Conservation (phyloP, 208 protist species). For the Balamuthia mandrillaris region DNA sequence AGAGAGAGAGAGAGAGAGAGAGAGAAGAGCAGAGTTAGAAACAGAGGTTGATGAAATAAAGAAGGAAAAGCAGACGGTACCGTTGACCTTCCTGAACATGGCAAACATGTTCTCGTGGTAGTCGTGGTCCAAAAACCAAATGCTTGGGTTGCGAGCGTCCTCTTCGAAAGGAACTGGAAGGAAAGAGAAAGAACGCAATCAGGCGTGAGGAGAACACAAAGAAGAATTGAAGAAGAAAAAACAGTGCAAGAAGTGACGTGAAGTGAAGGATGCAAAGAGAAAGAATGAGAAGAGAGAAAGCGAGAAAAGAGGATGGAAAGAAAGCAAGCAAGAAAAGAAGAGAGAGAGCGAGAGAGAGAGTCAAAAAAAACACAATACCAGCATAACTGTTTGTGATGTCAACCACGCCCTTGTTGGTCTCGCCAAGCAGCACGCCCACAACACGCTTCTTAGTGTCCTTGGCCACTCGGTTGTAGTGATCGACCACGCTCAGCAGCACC, state of each 20-base stretch:
- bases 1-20: neutral
- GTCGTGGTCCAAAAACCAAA: slow-evolving; percentile 98
- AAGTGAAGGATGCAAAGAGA: neutral
- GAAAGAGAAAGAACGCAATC: neutral
- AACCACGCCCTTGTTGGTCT: slow-evolving; percentile 71
- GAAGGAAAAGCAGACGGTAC: slow-evolving; percentile 40
- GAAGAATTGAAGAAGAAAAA: neutral
- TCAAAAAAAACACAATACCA: slow-evolving; percentile 50
- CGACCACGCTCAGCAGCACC: slow-evolving; percentile 95
- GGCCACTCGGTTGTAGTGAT: slow-evolving; percentile 98
- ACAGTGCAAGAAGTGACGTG: neutral
- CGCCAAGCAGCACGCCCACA: slow-evolving; percentile 93
- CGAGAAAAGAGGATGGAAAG: neutral
- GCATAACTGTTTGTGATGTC: slow-evolving; percentile 95
- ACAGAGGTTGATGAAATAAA: too few species aligned
- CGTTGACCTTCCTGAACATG: slow-evolving; percentile 98
- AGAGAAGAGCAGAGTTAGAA: too few species aligned
- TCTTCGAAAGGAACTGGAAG: slow-evolving; percentile 93
- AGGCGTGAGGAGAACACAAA: neutral
- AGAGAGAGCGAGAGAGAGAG: neutral
- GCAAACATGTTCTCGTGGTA: slow-evolving; percentile 93
- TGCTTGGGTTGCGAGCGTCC: slow-evolving; percentile 88
- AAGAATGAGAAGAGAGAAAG: neutral
- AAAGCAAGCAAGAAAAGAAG: neutral
- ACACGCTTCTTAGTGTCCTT: slow-evolving; percentile 89